These are phyloP conservation scores for Venturia nashicola DNA, from an alignment of 2,329 filamentous ascomycete genomes.

Conservation along the genomic window DNA sequence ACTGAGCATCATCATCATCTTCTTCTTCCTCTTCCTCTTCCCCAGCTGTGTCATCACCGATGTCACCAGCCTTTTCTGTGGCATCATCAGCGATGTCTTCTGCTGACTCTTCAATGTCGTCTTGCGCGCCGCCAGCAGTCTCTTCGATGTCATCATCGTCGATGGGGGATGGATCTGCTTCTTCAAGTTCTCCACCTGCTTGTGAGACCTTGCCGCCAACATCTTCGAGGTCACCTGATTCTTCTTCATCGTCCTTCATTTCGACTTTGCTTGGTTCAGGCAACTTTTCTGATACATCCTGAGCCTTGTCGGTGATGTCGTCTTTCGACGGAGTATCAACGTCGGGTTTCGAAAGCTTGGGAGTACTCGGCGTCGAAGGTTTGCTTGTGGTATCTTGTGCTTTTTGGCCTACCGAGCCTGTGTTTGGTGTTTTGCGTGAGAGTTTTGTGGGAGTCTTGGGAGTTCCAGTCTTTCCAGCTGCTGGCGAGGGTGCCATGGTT, in stretches of 20 bases:
- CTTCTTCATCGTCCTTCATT: slow-evolving; percentile 24
- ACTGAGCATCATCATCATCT: slow-evolving; percentile 22
- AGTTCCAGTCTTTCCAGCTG: slow-evolving; percentile 35
- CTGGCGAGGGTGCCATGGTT: slow-evolving; percentile 37
- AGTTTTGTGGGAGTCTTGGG: slow-evolving; percentile 41
- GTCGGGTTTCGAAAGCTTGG: slow-evolving; percentile 20
- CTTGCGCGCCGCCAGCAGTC: slow-evolving; percentile 13
- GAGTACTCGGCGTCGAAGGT: slow-evolving; percentile 15
- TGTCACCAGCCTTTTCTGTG: slow-evolving; percentile 31
- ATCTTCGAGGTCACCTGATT: background rate
- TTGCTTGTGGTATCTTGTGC: slow-evolving; percentile 15
- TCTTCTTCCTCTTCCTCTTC: slow-evolving; percentile 22
- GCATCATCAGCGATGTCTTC: slow-evolving; percentile 34
- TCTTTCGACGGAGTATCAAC: slow-evolving; percentile 22
- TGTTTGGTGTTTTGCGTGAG: slow-evolving; percentile 28
- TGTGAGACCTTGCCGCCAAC: slow-evolving; percentile 33
- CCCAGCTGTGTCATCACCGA: slow-evolving; percentile 19
- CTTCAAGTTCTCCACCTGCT: slow-evolving; percentile 31
- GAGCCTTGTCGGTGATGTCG: slow-evolving; percentile 19
- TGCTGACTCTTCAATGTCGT: slow-evolving; percentile 20
- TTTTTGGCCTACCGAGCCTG: slow-evolving; percentile 25
- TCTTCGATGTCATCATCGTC: slow-evolving; percentile 27
- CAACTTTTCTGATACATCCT: slow-evolving; percentile 18
- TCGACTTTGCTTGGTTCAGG: slow-evolving; percentile 21
- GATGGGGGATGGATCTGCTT: slow-evolving; percentile 14